phyloP scores from a whole-genome alignment of 1,139 yeast species.

The Insectozyma bohioensis region DNA sequence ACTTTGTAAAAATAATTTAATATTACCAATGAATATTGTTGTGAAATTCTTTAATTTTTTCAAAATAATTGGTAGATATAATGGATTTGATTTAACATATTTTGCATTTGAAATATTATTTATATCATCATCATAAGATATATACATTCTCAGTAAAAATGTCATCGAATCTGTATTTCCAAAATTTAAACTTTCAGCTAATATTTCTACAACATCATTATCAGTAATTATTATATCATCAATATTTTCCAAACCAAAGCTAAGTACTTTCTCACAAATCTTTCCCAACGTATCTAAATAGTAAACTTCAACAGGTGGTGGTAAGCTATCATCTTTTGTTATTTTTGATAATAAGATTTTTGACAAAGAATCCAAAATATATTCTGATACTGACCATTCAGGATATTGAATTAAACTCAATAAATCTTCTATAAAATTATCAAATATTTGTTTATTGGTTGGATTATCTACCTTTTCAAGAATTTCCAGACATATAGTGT shows the following conservation, averaged over 20 bases:
- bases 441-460: constrained; percentile 28
- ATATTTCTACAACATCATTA: constrained; percentile 4
- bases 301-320: constrained; percentile 9
- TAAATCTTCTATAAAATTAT: constrained; percentile 57
- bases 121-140: background rate
- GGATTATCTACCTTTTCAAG: constrained; percentile 7
- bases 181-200: constrained; percentile 8
- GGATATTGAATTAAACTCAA: constrained; percentile 48
- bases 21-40: constrained; percentile 51
- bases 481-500: constrained; percentile 8
- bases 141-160: constrained; percentile 7
- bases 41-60: constrained; percentile 37
- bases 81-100: background rate
- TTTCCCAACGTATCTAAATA: constrained; percentile 13
- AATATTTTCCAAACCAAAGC: constrained; percentile 1
- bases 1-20: constrained; percentile 50
- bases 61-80: constrained; percentile 6
- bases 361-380: constrained; percentile 8
- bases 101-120: background rate
- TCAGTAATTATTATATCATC: background rate
- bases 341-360: constrained; percentile 2
- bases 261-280: constrained; percentile 7
- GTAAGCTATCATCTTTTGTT: background rate
- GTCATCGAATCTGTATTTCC: constrained; percentile 4
- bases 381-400: constrained; percentile 61